Evolutionary conservation across 352 stramenopile species (phyloP), one percentile per base, ranked within the genome.

Genomic region (Phytophthora kernoviae): DNA sequence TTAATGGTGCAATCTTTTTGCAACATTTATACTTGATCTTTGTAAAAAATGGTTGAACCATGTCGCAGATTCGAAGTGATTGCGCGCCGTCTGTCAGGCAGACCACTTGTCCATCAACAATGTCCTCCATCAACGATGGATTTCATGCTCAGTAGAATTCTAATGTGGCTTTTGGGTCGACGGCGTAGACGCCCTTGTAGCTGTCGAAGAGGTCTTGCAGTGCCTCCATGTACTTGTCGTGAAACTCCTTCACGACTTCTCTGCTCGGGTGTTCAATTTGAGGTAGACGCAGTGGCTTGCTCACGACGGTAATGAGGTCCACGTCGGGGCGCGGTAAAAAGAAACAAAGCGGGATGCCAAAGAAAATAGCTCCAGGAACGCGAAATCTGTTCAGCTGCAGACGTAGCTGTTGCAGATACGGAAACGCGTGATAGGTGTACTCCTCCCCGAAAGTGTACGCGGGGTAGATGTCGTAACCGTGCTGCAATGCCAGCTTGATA

Each of bases 391-490:
- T 97, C 18, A 97, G 59, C 57, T 77, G 78, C 17, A 98, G 73
- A 15, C 94, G 81, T 14, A 84, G 61, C 53, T 70, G 72, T 49
- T 90, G 87, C 11, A 90, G 67, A 34, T 92, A 91, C 50, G 94
- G 83, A 24, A 97, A 76, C 39, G 96, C 87, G 43, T 86, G 73
- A 60, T 91, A 98, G 12, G 88, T 87, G 45, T 87, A 65, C 56
- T 90, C 84, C 68, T 98, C 94, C 4, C 91, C 94, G 68, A 98
- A 98, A 11, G 83, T 96, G 70, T 98, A 98, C 3, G 84, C 87
- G 2, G 93, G 91, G 42, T 90, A 73, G 3, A 74, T 69, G 22
- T 88, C 86, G 73, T 96, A 97, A 39, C 94, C 93, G 64, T 93
- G 73, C 72, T 98, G 82, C 9, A 98, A 73, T 32, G 82, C 92